A percentile compares a stretch with the other conserved stretches of the same genome.
Conservation (phyloP, 2,329 filamentous ascomycete genomes). For the Cytospora mali region DNA sequence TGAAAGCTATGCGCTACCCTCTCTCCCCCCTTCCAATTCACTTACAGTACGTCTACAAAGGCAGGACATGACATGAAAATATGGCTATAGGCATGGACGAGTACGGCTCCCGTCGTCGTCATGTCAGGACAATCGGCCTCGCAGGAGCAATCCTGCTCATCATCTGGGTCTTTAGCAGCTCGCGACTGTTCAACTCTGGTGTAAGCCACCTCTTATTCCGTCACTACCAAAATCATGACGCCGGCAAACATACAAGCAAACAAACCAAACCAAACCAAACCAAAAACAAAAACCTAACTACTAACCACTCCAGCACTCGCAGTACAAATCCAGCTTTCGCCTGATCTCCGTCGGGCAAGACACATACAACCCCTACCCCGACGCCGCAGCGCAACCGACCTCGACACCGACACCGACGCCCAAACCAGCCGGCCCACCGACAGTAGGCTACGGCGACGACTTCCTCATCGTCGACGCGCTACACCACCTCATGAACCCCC, state of each 20-base stretch:
- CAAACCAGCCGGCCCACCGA: conserved; percentile 5
- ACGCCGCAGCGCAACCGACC: not conserved
- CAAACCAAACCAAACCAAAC: not conserved
- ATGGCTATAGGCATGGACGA: conserved; percentile 21
- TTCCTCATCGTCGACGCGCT: conserved; percentile 26
- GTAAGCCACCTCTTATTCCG: not conserved
- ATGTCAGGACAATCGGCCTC: conserved; percentile 20
- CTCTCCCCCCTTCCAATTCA: not conserved
- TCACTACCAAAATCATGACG: not conserved
- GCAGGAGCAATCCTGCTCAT: conserved; percentile 23
- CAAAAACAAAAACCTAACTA: not conserved
- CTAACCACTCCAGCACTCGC: not conserved
- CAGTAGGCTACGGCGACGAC: conserved; percentile 23
- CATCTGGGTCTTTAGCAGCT: conserved; percentile 22
- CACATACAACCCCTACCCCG: not conserved
- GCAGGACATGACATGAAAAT: conserved; percentile 9
- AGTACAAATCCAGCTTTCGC: conserved; percentile 25
- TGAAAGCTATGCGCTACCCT: too few species aligned
- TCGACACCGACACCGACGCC: not conserved
- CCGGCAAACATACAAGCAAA: not conserved
- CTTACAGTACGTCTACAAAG: not conserved
- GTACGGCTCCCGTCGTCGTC: conserved; percentile 20
- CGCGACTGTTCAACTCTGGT: conserved; percentile 18
- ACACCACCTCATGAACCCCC: conserved; percentile 19
- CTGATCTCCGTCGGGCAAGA: conserved; percentile 20